Evolutionary conservation across 1,284 basidiomycete genomes (phyloP).

Genomic region (Cerioporus squamosus): DNA sequence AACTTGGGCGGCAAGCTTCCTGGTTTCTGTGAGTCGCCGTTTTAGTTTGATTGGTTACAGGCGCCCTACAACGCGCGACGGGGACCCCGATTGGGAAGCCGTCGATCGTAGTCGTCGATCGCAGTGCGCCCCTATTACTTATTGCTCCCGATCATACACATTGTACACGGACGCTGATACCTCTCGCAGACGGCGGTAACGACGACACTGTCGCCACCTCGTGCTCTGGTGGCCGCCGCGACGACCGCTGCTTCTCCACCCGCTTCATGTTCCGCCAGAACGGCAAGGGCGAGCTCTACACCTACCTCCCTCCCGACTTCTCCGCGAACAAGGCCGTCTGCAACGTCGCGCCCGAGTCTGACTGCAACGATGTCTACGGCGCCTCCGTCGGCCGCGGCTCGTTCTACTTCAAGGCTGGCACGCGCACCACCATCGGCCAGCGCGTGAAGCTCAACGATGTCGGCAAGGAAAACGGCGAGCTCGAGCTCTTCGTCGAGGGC

Average conservation of each 20-base stretch:
- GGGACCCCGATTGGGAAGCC: background rate
- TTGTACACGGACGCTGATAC: background rate
- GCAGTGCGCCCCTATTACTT: background rate
- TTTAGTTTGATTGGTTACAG: background rate
- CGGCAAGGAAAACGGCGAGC: constrained; percentile 60
- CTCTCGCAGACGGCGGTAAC: constrained; percentile 52
- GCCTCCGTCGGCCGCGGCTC: constrained; percentile 77
- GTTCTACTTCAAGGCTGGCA: constrained; percentile 63
- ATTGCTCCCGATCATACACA: background rate
- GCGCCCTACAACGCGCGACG: no score
- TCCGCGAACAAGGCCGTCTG: constrained; percentile 61
- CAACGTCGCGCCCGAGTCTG: constrained; percentile 50
- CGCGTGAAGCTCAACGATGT: constrained; percentile 66
- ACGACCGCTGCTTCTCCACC: constrained; percentile 52
- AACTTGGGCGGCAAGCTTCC: constrained; percentile 38
- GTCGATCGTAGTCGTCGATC: background rate
- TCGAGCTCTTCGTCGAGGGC: constrained; percentile 62
- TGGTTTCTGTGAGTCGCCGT: constrained; percentile 34
- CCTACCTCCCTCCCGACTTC: constrained; percentile 62
- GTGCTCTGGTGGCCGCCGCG: constrained; percentile 59
- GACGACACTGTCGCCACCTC: constrained; percentile 42
- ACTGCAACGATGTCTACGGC: constrained; percentile 67
- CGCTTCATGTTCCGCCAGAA: constrained; percentile 60
- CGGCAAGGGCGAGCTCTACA: constrained; percentile 61
- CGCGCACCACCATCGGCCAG: constrained; percentile 66